These are phyloP conservation scores for Kodamaea kakaduensis DNA, from an alignment of 805 yeast genomes.

Conservation along the genomic window DNA sequence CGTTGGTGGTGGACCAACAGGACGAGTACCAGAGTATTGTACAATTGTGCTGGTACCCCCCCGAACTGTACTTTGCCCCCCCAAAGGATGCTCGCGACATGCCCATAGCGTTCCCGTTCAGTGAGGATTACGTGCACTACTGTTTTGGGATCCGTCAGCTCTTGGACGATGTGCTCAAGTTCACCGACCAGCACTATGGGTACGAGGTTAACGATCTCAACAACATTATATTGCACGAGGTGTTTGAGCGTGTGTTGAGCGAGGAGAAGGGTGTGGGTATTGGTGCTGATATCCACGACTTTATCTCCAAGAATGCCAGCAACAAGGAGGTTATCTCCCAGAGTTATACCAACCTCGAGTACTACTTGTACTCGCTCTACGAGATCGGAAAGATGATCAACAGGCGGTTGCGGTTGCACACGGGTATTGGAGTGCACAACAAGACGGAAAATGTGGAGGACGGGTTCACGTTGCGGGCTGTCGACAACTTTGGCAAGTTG, in stretches of 20 bases:
- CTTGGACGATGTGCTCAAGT: slow-evolving; percentile 58
- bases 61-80: slow-evolving; percentile 42
- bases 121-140: slow-evolving; percentile 81
- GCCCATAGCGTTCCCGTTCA: slow-evolving; percentile 69
- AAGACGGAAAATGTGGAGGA: slow-evolving; percentile 35
- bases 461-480: slow-evolving; percentile 43
- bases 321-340: slow-evolving; percentile 91
- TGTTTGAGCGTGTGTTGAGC: slow-evolving; percentile 65
- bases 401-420: slow-evolving; percentile 31
- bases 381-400: slow-evolving; percentile 56
- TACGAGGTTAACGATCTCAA: slow-evolving; percentile 56
- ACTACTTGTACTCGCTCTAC: slow-evolving; percentile 69
- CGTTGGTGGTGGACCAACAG: slow-evolving; percentile 62
- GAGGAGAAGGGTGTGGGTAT: slow-evolving; percentile 49
- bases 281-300: slow-evolving; percentile 52
- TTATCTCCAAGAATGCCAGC: slow-evolving; percentile 58
- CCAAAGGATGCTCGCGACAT: slow-evolving; percentile 48
- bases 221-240: slow-evolving; percentile 55
- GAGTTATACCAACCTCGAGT: slow-evolving; percentile 81
- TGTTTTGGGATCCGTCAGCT: slow-evolving; percentile 72
- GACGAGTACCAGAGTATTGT: slow-evolving; percentile 61
- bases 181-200: slow-evolving; percentile 60
- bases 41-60: slow-evolving; percentile 65
- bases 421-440: slow-evolving; percentile 38
- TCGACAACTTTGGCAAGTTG: slow-evolving; percentile 51